These are phyloP conservation scores for Volutella citrinella DNA, from an alignment of 2,329 filamentous ascomycete species.

Conservation along the genomic window DNA sequence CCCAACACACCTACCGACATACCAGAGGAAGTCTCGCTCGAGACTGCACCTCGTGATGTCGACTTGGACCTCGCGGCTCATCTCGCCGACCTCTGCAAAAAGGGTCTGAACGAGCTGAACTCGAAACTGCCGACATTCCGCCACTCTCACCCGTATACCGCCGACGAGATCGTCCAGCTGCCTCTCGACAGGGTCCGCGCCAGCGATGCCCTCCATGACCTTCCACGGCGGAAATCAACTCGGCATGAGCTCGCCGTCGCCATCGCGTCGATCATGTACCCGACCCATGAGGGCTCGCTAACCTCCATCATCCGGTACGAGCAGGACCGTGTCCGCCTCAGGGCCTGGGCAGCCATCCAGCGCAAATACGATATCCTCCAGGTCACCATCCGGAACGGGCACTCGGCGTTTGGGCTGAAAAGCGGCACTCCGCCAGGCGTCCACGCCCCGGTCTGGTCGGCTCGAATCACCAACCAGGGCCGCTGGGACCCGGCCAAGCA, in stretches of 20 bases:
- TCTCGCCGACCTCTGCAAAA: slow-evolving; percentile 27
- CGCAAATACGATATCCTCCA: slow-evolving; percentile 32
- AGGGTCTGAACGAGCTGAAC: slow-evolving; percentile 27
- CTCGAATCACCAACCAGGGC: slow-evolving; percentile 32
- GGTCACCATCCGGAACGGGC: slow-evolving; percentile 31
- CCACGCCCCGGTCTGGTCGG: slow-evolving; percentile 30
- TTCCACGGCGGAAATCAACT: slow-evolving; percentile 34
- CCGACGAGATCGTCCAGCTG: slow-evolving; percentile 34
- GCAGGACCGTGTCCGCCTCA: slow-evolving; percentile 33
- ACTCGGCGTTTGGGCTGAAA: slow-evolving; percentile 22
- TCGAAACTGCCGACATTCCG: slow-evolving; percentile 25
- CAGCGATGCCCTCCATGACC: slow-evolving; percentile 27
- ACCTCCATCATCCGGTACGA: slow-evolving; percentile 37
- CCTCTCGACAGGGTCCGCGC: slow-evolving; percentile 29
- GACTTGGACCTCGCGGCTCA: slow-evolving; percentile 24
- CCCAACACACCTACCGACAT: not conserved
- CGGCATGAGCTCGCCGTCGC: slow-evolving; percentile 28
- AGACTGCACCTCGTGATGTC: slow-evolving; percentile 9
- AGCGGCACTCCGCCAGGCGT: slow-evolving; percentile 31
- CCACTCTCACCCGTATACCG: slow-evolving; percentile 28
- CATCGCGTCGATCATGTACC: slow-evolving; percentile 32
- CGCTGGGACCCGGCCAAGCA: slow-evolving; percentile 29
- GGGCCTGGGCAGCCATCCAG: slow-evolving; percentile 35
- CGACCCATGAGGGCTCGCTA: slow-evolving; percentile 31
- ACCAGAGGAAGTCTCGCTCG: slow-evolving; percentile 1